phyloP scores from a whole-genome alignment of 345 rosid genomes.

The Trapa incisa region DNA sequence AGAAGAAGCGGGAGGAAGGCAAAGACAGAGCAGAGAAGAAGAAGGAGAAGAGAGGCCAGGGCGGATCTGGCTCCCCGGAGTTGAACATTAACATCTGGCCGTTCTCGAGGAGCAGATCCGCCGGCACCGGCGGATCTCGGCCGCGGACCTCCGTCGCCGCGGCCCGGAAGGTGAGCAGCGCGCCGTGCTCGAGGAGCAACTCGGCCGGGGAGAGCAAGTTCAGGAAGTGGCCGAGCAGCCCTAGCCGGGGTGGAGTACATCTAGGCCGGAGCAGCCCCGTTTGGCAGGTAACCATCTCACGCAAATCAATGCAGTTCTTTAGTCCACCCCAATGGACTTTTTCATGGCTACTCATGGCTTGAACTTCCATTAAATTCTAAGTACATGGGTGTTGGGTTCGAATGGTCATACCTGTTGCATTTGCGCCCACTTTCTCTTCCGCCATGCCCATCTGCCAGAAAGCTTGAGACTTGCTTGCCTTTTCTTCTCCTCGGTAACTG shows the following conservation, averaged over 20 bases:
- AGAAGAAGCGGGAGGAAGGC: constrained; percentile 24
- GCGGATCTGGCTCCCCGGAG: constrained; percentile 25
- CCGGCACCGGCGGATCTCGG: constrained; percentile 44
- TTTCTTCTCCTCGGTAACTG: neutral
- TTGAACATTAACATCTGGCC: constrained; percentile 76
- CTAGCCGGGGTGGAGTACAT: constrained; percentile 55
- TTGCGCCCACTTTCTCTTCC: too few species aligned
- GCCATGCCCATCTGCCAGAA: too few species aligned
- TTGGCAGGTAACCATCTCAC: constrained; percentile 38
- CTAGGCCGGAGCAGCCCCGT: constrained; percentile 64
- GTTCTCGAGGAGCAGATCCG: constrained; percentile 76
- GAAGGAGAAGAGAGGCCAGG: constrained; percentile 21
- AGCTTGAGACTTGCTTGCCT: neutral
- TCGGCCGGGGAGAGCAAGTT: constrained; percentile 51
- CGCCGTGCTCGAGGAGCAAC: constrained; percentile 74
- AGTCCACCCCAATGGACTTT: too few species aligned
- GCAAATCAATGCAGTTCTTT: too few species aligned
- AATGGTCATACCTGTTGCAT: too few species aligned
- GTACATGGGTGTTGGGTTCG: too few species aligned
- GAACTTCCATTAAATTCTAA: too few species aligned
- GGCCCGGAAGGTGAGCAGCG: constrained; percentile 56
- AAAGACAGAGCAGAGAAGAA: constrained; percentile 17
- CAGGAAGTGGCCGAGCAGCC: constrained; percentile 56
- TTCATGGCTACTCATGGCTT: too few species aligned
- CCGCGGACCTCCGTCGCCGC: constrained; percentile 22